Base-by-base conservation (phyloP, 2,329 filamentous ascomycete genomes). In the Neofusicoccum kwambonambiense region DNA sequence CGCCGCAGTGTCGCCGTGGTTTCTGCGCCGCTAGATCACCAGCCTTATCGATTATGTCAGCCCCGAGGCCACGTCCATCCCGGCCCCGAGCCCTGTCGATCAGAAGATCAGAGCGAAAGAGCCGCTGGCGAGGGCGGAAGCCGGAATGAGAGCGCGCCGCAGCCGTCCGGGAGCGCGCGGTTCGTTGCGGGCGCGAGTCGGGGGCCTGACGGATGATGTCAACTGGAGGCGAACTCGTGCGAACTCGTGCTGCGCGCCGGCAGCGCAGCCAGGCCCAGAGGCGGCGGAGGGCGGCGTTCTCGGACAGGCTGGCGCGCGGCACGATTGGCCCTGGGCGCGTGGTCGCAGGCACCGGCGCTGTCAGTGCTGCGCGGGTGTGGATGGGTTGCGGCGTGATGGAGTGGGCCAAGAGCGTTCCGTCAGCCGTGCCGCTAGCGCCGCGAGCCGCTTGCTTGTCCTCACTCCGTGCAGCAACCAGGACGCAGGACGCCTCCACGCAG, bases 391-490 rank as follows among this genome's bases (percentile, higher is more conserved):
- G 35, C 8, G 27, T 31, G 27, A 31, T 7, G 27, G 27, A 31
- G 27, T 31, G 27, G 27, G 27, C 31, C 41, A 44, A 51, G 49
- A 47, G 22, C 45, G 47, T 56, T 56, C 58, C 57, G 47, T 35
- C 60, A 51, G 61, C 49, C 61, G 61, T 63, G 61, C 61, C 61
- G 61, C 61, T 63, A 60, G 56, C 56, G 61, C 49, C 34, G 37
- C 22, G 7, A 31, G 47, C 60, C 31, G 50, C 37, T 22, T 44
- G 61, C 61, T 62, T 49, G 45, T 41, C 39, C 58, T 22, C 22
- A 22, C 22, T 22, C 22, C 22, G 22, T 3, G 22, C 22, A 22
- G 22, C 22, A 22, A 3, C 22, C 22, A 22, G 22, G 3, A 22
- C 22, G 22, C 22, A 22, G 22, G 22, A 22, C 19, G 19, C 19